A percentile compares a stretch with the other conserved stretches of the same genome.
Evolutionary conservation across 2,329 filamentous ascomycete species (phyloP).

Genomic region (Triangularia setosa): DNA sequence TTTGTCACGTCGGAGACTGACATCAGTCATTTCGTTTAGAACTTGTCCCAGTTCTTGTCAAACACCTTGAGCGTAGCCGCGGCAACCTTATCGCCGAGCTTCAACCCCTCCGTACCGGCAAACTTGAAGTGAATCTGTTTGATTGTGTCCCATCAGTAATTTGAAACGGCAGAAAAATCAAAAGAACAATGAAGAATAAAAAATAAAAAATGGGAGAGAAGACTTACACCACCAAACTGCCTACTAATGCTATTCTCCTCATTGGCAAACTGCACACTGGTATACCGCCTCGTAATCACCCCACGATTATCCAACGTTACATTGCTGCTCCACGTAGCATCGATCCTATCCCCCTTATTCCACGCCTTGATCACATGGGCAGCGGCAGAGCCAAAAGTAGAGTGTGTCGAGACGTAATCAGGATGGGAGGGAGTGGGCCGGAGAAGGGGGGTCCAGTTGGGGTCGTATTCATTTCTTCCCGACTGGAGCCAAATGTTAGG

Average conservation of each 20-base stretch:
- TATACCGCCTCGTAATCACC: slow-evolving; percentile 19
- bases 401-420: slow-evolving; percentile 23
- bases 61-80: slow-evolving; percentile 20
- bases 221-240: slow-evolving; percentile 22
- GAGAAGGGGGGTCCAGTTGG: slow-evolving; percentile 19
- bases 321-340: slow-evolving; percentile 18
- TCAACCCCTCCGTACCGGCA: slow-evolving; percentile 17
- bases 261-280: slow-evolving; percentile 13
- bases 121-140: slow-evolving; percentile 23
- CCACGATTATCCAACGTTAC: slow-evolving; percentile 19
- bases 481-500: slow-evolving; percentile 13
- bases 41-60: slow-evolving; percentile 23
- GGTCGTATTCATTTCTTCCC: slow-evolving; percentile 13
- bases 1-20: not conserved
- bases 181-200: not conserved
- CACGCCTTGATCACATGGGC: slow-evolving; percentile 16
- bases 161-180: not conserved
- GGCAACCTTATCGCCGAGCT: slow-evolving; percentile 20
- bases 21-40: slow-evolving; percentile 5
- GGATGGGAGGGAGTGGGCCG: slow-evolving; percentile 23
- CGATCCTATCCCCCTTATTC: slow-evolving; percentile 13
- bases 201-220: not conserved
- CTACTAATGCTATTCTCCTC: slow-evolving; percentile 22
- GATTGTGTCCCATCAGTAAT: not conserved
- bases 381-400: slow-evolving; percentile 22